phyloP scores from a whole-genome alignment of 768 basidiomycete genomes.

The Trametes cinnabarina region DNA sequence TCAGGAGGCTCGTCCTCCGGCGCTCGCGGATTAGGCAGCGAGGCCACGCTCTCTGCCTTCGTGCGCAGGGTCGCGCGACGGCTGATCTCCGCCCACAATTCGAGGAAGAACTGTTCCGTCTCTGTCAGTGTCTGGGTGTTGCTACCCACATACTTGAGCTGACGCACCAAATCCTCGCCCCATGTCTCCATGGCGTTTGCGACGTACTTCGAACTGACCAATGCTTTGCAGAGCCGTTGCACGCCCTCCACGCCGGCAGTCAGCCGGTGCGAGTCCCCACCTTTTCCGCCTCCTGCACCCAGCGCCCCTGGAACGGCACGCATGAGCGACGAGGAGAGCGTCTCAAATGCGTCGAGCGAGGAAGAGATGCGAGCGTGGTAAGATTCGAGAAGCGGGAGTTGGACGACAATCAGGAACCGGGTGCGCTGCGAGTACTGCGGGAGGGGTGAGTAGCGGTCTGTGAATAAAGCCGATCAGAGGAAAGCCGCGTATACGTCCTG shows the following conservation, averaged over 20 bases:
- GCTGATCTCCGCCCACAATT: conserved; percentile 82
- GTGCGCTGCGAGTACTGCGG: conserved; percentile 75
- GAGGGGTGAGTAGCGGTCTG: conserved; percentile 86
- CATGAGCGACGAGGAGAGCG: conserved; percentile 81
- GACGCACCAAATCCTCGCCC: conserved; percentile 85
- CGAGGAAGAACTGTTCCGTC: conserved; percentile 77
- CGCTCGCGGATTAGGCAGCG: conserved; percentile 47
- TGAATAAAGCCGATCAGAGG: not conserved
- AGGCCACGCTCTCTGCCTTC: conserved; percentile 46
- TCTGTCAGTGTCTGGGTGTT: not conserved
- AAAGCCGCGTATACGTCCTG: too few species aligned
- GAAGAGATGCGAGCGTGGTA: conserved; percentile 78
- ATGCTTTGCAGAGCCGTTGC: conserved; percentile 80
- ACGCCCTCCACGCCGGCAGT: conserved; percentile 85
- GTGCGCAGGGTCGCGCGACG: conserved; percentile 54
- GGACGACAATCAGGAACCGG: conserved; percentile 80
- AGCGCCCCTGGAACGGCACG: conserved; percentile 92
- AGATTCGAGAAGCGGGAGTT: conserved; percentile 77
- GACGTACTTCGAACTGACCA: conserved; percentile 77
- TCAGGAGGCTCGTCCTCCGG: conserved; percentile 39
- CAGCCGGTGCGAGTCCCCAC: conserved; percentile 48
- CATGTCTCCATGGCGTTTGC: conserved; percentile 68
- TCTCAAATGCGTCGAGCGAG: conserved; percentile 93
- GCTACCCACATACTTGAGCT: not conserved
- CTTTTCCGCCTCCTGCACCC: conserved; percentile 43